Evolutionary conservation across 2,329 filamentous ascomycete genomes (phyloP).

Genomic region (Cercospora berteroae): DNA sequence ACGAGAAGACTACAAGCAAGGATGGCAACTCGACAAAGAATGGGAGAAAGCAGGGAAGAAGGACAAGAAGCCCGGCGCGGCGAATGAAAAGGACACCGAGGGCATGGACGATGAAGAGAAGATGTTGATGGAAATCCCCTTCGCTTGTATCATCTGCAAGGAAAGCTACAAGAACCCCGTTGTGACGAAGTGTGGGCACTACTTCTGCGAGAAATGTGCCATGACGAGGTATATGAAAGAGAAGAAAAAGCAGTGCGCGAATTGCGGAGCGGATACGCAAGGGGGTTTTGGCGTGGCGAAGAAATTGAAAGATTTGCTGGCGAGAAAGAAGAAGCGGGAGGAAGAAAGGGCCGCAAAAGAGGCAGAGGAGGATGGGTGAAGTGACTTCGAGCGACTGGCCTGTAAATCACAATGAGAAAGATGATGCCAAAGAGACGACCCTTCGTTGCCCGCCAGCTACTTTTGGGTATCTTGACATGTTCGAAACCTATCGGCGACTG

Average conservation of each 20-base stretch:
- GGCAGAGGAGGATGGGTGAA: constrained; percentile 50
- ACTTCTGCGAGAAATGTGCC: constrained; percentile 91
- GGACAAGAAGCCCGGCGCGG: constrained; percentile 53
- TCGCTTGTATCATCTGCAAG: constrained; percentile 84
- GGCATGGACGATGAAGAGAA: constrained; percentile 63
- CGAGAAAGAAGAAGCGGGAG: constrained; percentile 65
- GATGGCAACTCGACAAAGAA: constrained; percentile 91
- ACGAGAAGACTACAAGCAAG: constrained; percentile 78
- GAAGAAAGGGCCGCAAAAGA: constrained; percentile 58
- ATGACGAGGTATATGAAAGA: constrained; percentile 79
- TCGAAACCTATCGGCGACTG: too few species aligned
- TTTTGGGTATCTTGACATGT: too few species aligned
- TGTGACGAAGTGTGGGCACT: constrained; percentile 87
- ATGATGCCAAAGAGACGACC: not conserved
- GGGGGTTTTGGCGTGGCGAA: constrained; percentile 90
- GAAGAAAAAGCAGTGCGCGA: constrained; percentile 75
- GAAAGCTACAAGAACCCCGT: constrained; percentile 75
- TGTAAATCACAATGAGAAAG: not conserved
- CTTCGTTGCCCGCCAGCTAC: not conserved
- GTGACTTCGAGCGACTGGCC: not conserved
- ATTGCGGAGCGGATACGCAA: constrained; percentile 78
- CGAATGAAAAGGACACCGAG: constrained; percentile 48
- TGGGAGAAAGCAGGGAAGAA: constrained; percentile 84
- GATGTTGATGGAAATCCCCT: constrained; percentile 79
- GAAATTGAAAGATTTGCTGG: constrained; percentile 74